A percentile compares a stretch with the other conserved stretches of the same genome.
Conservation (phyloP, 148 eudicot species). For the Chenopodium album region DNA sequence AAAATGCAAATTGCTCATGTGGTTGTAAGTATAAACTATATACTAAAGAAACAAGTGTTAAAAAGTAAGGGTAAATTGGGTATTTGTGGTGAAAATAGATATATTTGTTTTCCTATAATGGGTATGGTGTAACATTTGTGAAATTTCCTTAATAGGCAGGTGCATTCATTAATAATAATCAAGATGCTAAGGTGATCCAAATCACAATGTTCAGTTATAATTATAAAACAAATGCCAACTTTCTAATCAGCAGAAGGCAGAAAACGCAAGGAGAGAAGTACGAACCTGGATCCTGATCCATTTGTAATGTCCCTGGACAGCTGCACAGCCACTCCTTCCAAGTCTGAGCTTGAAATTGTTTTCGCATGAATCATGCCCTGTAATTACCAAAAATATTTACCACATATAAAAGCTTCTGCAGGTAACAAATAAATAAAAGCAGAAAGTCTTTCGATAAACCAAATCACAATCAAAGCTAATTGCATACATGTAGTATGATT, state of each 20-base stretch:
- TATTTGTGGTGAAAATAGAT: no score
- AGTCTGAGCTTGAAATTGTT: slow-evolving; percentile 23
- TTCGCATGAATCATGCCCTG: slow-evolving; percentile 37
- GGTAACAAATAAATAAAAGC: neutral
- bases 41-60: no score
- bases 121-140: no score
- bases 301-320: slow-evolving; percentile 13
- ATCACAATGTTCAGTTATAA: neutral
- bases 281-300: slow-evolving; percentile 27
- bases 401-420: neutral
- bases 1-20: no score
- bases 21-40: no score
- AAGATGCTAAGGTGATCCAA: neutral
- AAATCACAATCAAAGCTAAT: neutral
- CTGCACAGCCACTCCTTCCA: slow-evolving; percentile 20
- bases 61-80: no score
- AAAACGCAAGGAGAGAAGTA: neutral
- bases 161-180: neutral
- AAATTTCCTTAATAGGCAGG: neutral
- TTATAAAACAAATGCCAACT: neutral
- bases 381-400: slow-evolving; percentile 15
- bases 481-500: neutral
- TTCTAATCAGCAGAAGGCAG: neutral
- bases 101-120: no score
- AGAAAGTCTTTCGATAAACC: neutral